Evolutionary conservation across 2,329 filamentous ascomycete species (phyloP), one percentile per base, ranked within the genome.

Genomic region (Xylaria multiplex): DNA sequence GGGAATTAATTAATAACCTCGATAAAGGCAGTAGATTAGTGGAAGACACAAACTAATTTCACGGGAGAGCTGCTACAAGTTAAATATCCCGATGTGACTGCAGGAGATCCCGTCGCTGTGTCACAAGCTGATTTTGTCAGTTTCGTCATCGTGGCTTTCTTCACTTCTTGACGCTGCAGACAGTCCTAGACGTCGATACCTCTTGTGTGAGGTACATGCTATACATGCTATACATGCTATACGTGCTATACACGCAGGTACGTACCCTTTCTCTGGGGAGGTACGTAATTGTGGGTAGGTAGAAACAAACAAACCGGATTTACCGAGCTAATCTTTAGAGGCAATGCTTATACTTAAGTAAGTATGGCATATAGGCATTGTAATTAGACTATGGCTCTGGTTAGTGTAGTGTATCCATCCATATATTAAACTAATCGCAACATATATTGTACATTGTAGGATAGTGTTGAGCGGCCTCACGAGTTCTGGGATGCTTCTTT

Each of bases 101-200:
- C 24, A n/a, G 19, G 46, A 58, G 40, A 32, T 16, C 42, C 49
- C 49, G 40, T 37, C 46, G 40, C 52, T 57, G 52, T 61, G 57
- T 59, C 19, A 64, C 60, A 59, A 30, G 35, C 50, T 50, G n/a
- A 11, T 58, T 66, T 53, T 60, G 60, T 66, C 64, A 66, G 16
- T 58, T 66, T 53, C 64, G 64, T 66, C 64, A 66, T 66, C 32
- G 35, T 49, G 42, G 49, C 53, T 64, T 49, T 54, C 32, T 40
- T 58, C 24, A 11, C 9, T 49, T 54, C 32, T 40, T 58, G n/a
- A 11, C 9, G 13, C 37, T 14, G 37, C n/a, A n/a, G n/a, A n/a
- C 37, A 5, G 37, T 40, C 11, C 50, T 13, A 3, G 50, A 22
- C 24, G 50, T 19, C 40, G 50, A 54, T 40, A 40, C 35, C n/a